Evolutionary conservation across 164 flowering plant genomes (phyloP), one percentile per base, ranked within the genome.

Genomic region (Vitis rupestris): DNA sequence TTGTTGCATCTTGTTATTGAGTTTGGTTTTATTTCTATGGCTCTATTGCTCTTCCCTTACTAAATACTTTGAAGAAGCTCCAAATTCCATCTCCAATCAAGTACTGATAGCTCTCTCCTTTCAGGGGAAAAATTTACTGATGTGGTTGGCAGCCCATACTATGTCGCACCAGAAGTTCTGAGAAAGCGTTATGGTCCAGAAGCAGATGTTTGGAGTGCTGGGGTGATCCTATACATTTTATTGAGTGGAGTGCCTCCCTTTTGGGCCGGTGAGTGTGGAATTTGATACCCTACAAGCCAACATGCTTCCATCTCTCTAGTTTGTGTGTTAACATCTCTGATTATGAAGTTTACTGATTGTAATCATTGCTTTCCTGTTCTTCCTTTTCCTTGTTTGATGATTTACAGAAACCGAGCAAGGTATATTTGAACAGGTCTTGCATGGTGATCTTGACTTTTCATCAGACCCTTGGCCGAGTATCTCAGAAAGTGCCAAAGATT

Each of bases 121-220:
- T 27, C 76, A 82, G 85, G 81, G 19, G 77, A 82, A 67, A 70
- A 29, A 47, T 82, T 76, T 70, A 53, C 19, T 5, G 84, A 82
- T 70, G 84, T 79, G 31, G 84, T 79, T 62, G 84, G 84, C 9
- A 82, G 84, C 74, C 84, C 84, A 44, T 82, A 82, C 64, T 82
- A 82, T 72, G 84, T 82, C 27, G 84, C 84, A 9, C 84, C 84
- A 5, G 84, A 82, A 70, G 79, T 82, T 60, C 65, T 82, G 52
- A 50, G 64, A 15, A 82, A 82, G 68, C 75, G 75, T 44, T 82
- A 82, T 69, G 82, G 84, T 50, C 80, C 75, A 10, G 84, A 79
- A 67, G 76, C 84, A 71, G 84, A 82, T 74, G 82, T 82, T n/a
- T 82, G 84, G 84, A 82, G 80, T 66, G 84, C 82, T 55, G 84